phyloP scores from a whole-genome alignment of 495 filamentous ascomycete species.

The Thermochaetoides thermophila region DNA sequence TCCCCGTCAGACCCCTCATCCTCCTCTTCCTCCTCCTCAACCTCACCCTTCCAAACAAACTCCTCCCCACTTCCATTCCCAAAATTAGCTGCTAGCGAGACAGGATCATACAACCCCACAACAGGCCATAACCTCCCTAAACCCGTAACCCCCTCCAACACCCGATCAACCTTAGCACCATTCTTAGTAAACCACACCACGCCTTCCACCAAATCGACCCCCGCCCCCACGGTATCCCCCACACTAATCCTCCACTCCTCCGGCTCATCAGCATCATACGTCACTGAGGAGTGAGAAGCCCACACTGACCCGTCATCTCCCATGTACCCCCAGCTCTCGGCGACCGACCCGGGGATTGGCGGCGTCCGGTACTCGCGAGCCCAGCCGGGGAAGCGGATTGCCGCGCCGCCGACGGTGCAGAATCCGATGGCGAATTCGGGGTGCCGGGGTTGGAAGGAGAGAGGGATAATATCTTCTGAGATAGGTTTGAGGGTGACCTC shows the following conservation, averaged over 20 bases:
- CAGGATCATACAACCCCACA: conserved; percentile 6
- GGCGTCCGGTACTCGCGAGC: background rate
- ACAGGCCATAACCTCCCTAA: conserved; percentile 14
- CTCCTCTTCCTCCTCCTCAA: background rate
- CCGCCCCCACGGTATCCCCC: conserved; percentile 13
- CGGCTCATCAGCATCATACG: background rate
- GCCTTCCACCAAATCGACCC: conserved; percentile 8
- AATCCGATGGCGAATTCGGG: conserved; percentile 12
- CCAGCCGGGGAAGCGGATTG: conserved; percentile 11
- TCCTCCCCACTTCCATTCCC: conserved; percentile 1
- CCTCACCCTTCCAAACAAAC: conserved; percentile 6
- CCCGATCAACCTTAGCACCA: conserved; percentile 3
- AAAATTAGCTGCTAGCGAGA: conserved; percentile 12
- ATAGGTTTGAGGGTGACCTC: conserved; percentile 7
- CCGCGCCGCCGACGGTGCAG: conserved; percentile 11
- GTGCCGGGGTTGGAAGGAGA: background rate
- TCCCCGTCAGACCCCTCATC: background rate
- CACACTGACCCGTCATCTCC: conserved; percentile 8
- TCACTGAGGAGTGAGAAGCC: background rate
- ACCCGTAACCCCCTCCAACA: conserved; percentile 2
- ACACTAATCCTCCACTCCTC: conserved; percentile 2
- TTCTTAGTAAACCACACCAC: conserved; percentile 17
- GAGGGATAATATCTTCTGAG: background rate
- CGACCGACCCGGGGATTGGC: no score
- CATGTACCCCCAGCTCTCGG: conserved; percentile 11